Conservation (phyloP, 805 yeast species). For the Myxozyma geophila region DNA sequence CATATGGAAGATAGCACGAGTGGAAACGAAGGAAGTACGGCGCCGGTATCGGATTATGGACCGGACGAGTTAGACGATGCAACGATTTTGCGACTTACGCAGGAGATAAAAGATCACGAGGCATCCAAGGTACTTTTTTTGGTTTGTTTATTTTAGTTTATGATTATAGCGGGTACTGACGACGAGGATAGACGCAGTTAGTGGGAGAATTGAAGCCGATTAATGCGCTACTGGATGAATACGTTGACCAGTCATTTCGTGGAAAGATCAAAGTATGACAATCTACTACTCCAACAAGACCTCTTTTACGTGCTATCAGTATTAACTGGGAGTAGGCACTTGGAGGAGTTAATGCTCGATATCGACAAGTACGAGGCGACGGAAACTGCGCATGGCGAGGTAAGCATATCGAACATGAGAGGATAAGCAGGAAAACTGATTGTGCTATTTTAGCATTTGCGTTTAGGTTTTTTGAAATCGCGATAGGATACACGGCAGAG, state of each 20-base stretch:
- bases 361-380: slow-evolving; percentile 38
- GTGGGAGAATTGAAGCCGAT: slow-evolving; percentile 32
- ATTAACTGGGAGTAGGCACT: slow-evolving; percentile 18
- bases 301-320: too few relatives aligned
- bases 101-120: slow-evolving; percentile 35
- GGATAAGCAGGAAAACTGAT: background rate
- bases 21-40: background rate
- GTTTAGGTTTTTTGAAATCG: slow-evolving; percentile 30
- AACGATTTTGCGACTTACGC: slow-evolving; percentile 36
- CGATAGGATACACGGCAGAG: slow-evolving; percentile 8
- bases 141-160: background rate
- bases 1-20: background rate
- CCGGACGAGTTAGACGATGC: slow-evolving; percentile 35
- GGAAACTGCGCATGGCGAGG: slow-evolving; percentile 41
- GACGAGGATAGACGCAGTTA: slow-evolving; percentile 24
- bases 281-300: background rate
- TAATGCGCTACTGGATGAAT: slow-evolving; percentile 25
- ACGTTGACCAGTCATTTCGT: slow-evolving; percentile 30
- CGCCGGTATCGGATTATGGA: slow-evolving; percentile 14
- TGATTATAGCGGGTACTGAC: background rate
- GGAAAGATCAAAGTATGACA: slow-evolving; percentile 28
- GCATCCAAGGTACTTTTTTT: slow-evolving; percentile 28
- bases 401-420: background rate
- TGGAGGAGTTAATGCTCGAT: slow-evolving; percentile 22
- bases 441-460: slow-evolving; percentile 30